Base-by-base conservation (phyloP, 805 yeast species). In the Barnettozyma salicaria region DNA sequence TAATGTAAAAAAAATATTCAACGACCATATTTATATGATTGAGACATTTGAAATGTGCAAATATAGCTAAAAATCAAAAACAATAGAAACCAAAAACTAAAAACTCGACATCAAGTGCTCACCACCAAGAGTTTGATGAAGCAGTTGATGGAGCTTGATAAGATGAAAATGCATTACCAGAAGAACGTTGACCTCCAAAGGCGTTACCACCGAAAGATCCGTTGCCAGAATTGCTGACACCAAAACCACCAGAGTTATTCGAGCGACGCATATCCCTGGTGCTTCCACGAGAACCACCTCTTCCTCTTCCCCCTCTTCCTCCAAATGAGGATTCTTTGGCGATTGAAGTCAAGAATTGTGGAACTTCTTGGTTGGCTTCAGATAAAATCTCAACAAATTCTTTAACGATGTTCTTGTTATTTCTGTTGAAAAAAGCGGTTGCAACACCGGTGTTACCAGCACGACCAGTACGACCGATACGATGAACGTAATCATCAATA, bases 381-480 rank as follows among this genome's bases (percentile, higher is more conserved):
- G 78, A 61, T 58, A 92, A 78, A 53, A 92, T 75, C 39, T 86
- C 95, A 57, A 87, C 64, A 63, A 92, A 69, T 46, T 88, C 96
- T 64, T 85, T 85, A 50, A 78, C 90, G 55, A 94, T 74, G 59
- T 88, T 88, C 59, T 74, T 78, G 78, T 88, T 92, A 63, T 82
- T 83, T 70, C 97, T 84, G 82, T 92, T 92, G 70, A 92, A 86
- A 73, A 92, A 92, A 35, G 99, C 95, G 50, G 97, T 89, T 49
- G 99, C 97, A 55, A 85, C 74, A 84, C 99, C 99, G 45, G 83
- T 80, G 72, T 92, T 92, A 76, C 98, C 98, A 57, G 99, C 99
- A 80, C 99, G 92, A 69, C 98, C 99, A 59, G 99, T 92, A 80
- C 98, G 90, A 78, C 98, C 98, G 61, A 92, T 92, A 73, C 98